Evolutionary conservation across 805 yeast species (phyloP).

Genomic region (Candida ulmi): DNA sequence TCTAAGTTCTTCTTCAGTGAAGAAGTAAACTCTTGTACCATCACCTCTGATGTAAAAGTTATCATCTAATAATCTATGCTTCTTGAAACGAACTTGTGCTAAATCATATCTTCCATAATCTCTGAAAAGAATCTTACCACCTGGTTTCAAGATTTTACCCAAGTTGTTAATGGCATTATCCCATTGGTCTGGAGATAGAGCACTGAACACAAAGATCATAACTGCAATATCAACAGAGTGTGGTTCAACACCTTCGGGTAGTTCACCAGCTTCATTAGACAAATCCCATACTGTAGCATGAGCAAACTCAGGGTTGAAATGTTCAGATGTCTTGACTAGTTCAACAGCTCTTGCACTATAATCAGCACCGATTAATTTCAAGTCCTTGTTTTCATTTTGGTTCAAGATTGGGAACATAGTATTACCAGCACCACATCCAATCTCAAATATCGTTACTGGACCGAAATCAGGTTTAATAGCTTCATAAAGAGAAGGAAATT

Average conservation of each 20-base stretch:
- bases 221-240: slow-evolving; percentile 85
- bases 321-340: slow-evolving; percentile 60
- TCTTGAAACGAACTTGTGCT: slow-evolving; percentile 92
- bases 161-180: slow-evolving; percentile 68
- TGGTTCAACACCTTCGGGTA: slow-evolving; percentile 84
- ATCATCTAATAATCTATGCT: slow-evolving; percentile 79
- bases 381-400: slow-evolving; percentile 74
- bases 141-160: slow-evolving; percentile 76
- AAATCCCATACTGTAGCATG: slow-evolving; percentile 94
- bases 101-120: slow-evolving; percentile 95
- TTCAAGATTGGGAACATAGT: slow-evolving; percentile 86
- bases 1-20: slow-evolving; percentile 87
- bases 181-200: slow-evolving; percentile 92
- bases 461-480: slow-evolving; percentile 70
- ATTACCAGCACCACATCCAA: slow-evolving; percentile 98
- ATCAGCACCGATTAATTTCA: slow-evolving; percentile 80
- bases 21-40: slow-evolving; percentile 95
- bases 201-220: slow-evolving; percentile 93
- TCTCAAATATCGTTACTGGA: slow-evolving; percentile 73
- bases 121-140: slow-evolving; percentile 83
- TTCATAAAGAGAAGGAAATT: slow-evolving; percentile 80
- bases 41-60: slow-evolving; percentile 96
- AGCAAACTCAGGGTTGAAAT: slow-evolving; percentile 55
- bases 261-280: slow-evolving; percentile 60
- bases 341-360: slow-evolving; percentile 88